Evolutionary conservation across 371 early-diverging fungal species (phyloP), one percentile per base, ranked within the genome.

Genomic region (Zopfochytrium polystomum): DNA sequence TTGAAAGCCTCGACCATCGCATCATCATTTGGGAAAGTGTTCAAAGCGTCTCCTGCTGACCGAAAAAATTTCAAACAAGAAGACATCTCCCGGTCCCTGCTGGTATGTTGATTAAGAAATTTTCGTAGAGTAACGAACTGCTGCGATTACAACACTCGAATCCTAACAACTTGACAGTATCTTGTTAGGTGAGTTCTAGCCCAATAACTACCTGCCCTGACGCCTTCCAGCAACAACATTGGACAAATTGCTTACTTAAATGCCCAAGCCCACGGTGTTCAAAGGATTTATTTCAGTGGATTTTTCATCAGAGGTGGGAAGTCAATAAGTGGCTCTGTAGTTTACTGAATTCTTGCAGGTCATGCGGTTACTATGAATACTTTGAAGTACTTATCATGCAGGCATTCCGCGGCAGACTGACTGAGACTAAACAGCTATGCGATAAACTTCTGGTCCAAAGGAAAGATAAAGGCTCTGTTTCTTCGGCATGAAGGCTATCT

Each of bases 331-430:
- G n/a, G n/a, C n/a, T 38, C 7, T 38, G 18, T 38, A 38, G 62
- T 6, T 47, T 9, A 47, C 6, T 47, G 23, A 23, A 6, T 30
- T 22, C 9, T 29, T 30, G 32, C 22, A 81, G 86, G 93, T 2
- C 94, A 96, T 63, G 89, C 92, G 0, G 85, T 90, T 50, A 95
- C 95, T n/a, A 97, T 97, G 96, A 90, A 92, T 67, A 90, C 96
- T 26, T 77, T 98, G 45, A 91, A 92, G 63, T 76, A 56, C 22
- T 34, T 30, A 44, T 3, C 33, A 33, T 25, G 20, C 29, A 3
- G 18, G 27, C 27, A n/a, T 58, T 13, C 4, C 23, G 43, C 26
- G 11, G 23, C 33, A 22, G 5, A 25, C 31, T 49, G 9, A 11
- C 55, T 23, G 46, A 27, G 22, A 51, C 34, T 44, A 44, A 52